Evolutionary conservation across 805 yeast genomes (phyloP).

Genomic region (Candida vartiovaarae): DNA sequence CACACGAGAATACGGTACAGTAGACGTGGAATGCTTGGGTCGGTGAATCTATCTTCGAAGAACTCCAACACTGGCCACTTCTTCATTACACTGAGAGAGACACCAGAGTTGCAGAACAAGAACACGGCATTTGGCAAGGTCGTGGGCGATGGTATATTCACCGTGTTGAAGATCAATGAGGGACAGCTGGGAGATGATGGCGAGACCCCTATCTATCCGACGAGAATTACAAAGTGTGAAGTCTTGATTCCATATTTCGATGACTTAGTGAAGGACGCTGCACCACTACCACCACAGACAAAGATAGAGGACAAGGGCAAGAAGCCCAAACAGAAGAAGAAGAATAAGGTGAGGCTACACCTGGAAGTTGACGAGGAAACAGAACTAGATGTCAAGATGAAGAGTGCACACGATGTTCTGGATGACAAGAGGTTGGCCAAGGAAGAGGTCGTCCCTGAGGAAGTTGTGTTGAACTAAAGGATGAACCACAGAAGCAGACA

Average conservation of each 20-base stretch:
- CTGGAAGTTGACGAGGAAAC: conserved; percentile 24
- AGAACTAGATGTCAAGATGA: conserved; percentile 28
- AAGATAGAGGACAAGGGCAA: neutral
- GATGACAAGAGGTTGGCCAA: conserved; percentile 21
- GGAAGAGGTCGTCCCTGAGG: neutral
- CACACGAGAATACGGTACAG: conserved; percentile 45
- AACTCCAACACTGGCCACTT: conserved; percentile 33
- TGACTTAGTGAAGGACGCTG: conserved; percentile 26
- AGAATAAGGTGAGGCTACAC: conserved; percentile 29
- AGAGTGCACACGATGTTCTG: conserved; percentile 35
- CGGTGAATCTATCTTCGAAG: conserved; percentile 31
- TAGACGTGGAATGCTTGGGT: conserved; percentile 49
- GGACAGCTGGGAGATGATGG: conserved; percentile 37
- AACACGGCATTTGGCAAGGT: conserved; percentile 51
- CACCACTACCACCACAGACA: neutral
- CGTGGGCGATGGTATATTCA: conserved; percentile 49
- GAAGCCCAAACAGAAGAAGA: conserved; percentile 20
- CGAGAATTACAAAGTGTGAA: conserved; percentile 32
- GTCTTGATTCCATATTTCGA: conserved; percentile 44
- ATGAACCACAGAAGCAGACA: neutral
- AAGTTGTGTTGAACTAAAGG: neutral
- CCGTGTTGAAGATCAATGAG: conserved; percentile 41
- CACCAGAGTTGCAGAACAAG: conserved; percentile 36
- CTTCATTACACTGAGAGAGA: conserved; percentile 41
- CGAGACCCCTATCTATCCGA: conserved; percentile 46